Evolutionary conservation across 2,329 filamentous ascomycete genomes (phyloP).

Genomic region (Diaporthe velutina): DNA sequence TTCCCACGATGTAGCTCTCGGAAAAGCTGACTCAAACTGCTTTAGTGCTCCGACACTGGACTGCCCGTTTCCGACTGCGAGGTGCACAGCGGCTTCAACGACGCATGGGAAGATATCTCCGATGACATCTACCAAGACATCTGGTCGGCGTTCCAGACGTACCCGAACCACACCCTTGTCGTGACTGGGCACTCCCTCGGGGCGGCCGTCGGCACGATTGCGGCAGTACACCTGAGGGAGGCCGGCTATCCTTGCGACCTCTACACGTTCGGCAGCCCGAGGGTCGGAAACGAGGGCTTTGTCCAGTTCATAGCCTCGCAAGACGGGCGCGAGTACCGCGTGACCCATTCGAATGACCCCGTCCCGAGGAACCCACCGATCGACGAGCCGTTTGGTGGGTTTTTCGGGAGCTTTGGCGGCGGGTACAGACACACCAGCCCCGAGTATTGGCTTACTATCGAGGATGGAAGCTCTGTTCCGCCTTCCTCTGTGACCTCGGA

Average conservation of each 20-base stretch:
- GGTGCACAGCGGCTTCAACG: conserved; percentile 70
- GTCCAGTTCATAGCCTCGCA: conserved; percentile 66
- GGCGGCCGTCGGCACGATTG: conserved; percentile 73
- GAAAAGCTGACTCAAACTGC: neutral
- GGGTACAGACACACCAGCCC: conserved; percentile 75
- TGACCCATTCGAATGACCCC: conserved; percentile 77
- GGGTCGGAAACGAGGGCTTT: conserved; percentile 72
- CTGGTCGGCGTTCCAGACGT: conserved; percentile 54
- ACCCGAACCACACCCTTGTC: conserved; percentile 67
- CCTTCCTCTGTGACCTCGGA: conserved; percentile 51
- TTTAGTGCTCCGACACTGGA: conserved; percentile 17
- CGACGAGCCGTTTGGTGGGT: conserved; percentile 42
- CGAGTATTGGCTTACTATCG: conserved; percentile 71
- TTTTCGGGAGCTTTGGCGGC: conserved; percentile 46
- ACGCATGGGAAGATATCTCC: conserved; percentile 68
- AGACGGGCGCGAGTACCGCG: conserved; percentile 64
- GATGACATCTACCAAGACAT: conserved; percentile 58
- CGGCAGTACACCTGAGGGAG: conserved; percentile 66
- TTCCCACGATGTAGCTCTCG: neutral
- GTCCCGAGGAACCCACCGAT: conserved; percentile 76
- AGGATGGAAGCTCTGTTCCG: conserved; percentile 46
- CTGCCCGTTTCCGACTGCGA: conserved; percentile 53
- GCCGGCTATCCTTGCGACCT: conserved; percentile 64
- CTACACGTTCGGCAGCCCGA: conserved; percentile 77
- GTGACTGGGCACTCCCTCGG: conserved; percentile 78